phyloP scores from a whole-genome alignment of 225 moss, liverwort and hornwort genomes.

The Sphagnum contortum region DNA sequence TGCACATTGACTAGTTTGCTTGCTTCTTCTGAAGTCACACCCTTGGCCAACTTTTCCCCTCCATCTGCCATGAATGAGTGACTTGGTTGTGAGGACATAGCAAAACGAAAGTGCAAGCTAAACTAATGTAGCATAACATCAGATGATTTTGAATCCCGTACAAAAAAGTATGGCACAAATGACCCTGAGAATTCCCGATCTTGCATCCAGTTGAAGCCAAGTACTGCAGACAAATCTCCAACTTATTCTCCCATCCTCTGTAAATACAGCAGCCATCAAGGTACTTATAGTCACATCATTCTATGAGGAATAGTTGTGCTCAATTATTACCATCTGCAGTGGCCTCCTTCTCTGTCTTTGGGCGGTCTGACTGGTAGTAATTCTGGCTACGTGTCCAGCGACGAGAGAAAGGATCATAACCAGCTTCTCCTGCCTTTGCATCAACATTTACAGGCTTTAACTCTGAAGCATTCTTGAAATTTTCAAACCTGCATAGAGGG shows the following conservation, averaged over 20 bases:
- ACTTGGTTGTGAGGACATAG: too few species aligned
- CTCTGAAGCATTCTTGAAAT: constrained; percentile 96
- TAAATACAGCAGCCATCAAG: too few species aligned
- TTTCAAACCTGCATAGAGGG: constrained; percentile 56
- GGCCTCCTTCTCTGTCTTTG: constrained; percentile 59
- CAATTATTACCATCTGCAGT: constrained; percentile 25
- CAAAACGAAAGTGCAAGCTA: too few species aligned
- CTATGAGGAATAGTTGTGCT: too few species aligned
- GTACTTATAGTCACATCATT: too few species aligned
- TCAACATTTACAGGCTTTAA: constrained; percentile 87
- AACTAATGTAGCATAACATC: too few species aligned
- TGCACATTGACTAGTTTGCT: constrained; percentile 36
- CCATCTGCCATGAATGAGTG: constrained; percentile 19
- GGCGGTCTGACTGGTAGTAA: constrained; percentile 70
- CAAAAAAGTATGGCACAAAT: too few species aligned
- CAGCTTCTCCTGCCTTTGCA: constrained; percentile 98
- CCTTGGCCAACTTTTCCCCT: constrained; percentile 16
- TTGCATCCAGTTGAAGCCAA: too few species aligned
- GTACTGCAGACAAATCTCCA: neutral
- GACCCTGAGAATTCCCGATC: too few species aligned
- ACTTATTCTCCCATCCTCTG: neutral
- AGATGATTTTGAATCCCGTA: too few species aligned
- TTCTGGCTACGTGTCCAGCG: constrained; percentile 99
- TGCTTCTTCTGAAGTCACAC: constrained; percentile 28
- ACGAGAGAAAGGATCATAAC: constrained; percentile 97